Base-by-base conservation (phyloP, 352 stramenopile species). In the Phytophthora megakarya region DNA sequence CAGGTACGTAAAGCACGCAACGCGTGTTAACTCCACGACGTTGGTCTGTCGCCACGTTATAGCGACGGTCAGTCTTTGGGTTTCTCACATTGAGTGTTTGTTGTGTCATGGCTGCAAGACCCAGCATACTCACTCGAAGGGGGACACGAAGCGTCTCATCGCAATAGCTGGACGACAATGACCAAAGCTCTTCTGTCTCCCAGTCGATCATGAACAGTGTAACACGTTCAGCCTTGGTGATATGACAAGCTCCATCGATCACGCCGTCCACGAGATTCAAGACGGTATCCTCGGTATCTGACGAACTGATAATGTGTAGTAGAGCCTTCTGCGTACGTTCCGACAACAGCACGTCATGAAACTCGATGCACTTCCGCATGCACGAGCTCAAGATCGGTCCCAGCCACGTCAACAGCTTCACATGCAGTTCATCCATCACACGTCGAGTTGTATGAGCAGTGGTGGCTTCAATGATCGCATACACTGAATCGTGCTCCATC, bases 281-380 rank as follows among this genome's bases (percentile, higher is more conserved):
- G 40, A 95, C 84, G 1, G 86, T 95, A 50, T 92, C 86, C 70
- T 92, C 84, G 0, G 78, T 92, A 46, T 90, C 82, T 5, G 84
- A 92, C 25, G 83, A 92, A 67, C 83, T 93, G 42, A 93, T 90
- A 62, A 93, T 93, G 62, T 93, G 84, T 18, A 95, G 72, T 40
- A 95, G 66, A 26, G 86, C 86, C 48, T 93, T 91, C 44, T 95
- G 86, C 3, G 86, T 95, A 15, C 86, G 84, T 43, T 95, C 84
- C 5, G 83, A 92, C 1, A 95, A 65, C 50, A 93, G 50, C 16
- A 93, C 81, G 37, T 95, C 86, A 52, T 93, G 86, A 57, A 83
- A 93, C 64, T 95, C 84, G 50, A 95, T 93, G 44, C 83, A 92
- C 51, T 93, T 92, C 12, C 86, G 81, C 83, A 95, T 92, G 25